phyloP scores from a whole-genome alignment of 2,329 filamentous ascomycete species.

The Exophiala phaeomuriformis region DNA sequence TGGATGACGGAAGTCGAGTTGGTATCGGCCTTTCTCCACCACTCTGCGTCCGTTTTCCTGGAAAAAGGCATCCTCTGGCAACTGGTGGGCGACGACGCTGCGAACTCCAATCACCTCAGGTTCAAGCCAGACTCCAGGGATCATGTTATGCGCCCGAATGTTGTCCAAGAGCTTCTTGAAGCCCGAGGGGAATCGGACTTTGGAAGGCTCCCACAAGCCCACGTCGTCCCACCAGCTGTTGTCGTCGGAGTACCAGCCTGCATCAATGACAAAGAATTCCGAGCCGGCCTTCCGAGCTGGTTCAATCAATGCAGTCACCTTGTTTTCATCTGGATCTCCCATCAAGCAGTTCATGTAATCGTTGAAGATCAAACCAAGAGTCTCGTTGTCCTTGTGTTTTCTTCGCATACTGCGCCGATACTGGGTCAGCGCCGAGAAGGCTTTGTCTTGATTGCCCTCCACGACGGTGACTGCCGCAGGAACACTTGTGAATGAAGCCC shows the following conservation, averaged over 20 bases:
- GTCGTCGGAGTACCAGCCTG: constrained; percentile 36
- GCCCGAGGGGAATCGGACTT: constrained; percentile 31
- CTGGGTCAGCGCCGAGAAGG: constrained; percentile 29
- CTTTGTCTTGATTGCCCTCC: constrained; percentile 22
- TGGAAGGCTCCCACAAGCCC: constrained; percentile 32
- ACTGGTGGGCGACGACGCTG: constrained; percentile 25
- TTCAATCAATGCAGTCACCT: constrained; percentile 31
- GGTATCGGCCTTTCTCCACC: constrained; percentile 31
- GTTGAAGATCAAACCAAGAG: constrained; percentile 34
- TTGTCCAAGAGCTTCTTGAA: constrained; percentile 28
- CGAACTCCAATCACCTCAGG: constrained; percentile 34
- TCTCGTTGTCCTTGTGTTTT: constrained; percentile 29
- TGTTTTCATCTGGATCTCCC: constrained; percentile 33
- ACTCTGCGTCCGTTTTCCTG: constrained; percentile 30
- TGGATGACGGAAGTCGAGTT: constrained; percentile 32
- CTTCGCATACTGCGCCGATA: constrained; percentile 31
- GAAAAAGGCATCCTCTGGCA: constrained; percentile 33
- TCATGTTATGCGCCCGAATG: constrained; percentile 28
- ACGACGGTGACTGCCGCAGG: constrained; percentile 28
- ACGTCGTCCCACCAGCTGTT: constrained; percentile 36
- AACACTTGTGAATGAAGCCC: constrained; percentile 26
- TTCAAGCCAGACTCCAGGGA: constrained; percentile 34
- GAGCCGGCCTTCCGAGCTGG: constrained; percentile 30
- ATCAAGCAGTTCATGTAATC: constrained; percentile 39
- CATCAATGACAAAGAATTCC: constrained; percentile 36